Conservation (phyloP, 345 rosid species). For the Eutrema yunnanense region DNA sequence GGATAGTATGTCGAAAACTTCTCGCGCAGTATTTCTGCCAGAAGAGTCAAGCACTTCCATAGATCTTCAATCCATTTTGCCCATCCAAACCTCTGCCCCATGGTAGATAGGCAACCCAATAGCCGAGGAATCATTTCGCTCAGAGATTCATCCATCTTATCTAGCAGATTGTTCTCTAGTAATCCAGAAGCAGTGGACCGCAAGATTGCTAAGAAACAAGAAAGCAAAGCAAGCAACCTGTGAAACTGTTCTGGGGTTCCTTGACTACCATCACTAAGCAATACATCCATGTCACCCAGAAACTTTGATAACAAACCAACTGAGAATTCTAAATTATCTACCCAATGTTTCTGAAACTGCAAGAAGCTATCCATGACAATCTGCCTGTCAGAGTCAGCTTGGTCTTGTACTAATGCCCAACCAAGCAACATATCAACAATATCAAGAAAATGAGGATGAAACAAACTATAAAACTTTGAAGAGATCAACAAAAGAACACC, state of each 20-base stretch:
- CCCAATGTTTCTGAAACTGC: constrained; percentile 97
- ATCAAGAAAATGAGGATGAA: constrained; percentile 90
- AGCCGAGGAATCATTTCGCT: constrained; percentile 72
- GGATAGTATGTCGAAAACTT: constrained; percentile 61
- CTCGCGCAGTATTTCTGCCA: constrained; percentile 88
- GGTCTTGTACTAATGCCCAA: constrained; percentile 87
- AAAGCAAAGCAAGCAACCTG: constrained; percentile 81
- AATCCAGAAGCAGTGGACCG: constrained; percentile 91
- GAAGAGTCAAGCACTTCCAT: constrained; percentile 86
- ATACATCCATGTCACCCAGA: constrained; percentile 76
- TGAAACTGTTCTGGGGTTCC: constrained; percentile 72
- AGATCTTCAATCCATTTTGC: constrained; percentile 73
- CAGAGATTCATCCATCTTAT: constrained; percentile 67
- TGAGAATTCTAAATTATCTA: constrained; percentile 73
- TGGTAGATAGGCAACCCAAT: constrained; percentile 61
- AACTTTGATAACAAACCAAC: constrained; percentile 71
- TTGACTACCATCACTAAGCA: constrained; percentile 68
- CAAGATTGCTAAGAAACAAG: constrained; percentile 81
- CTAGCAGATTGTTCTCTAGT: constrained; percentile 75
- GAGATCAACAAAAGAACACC: constrained; percentile 68
- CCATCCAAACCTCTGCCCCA: constrained; percentile 89
- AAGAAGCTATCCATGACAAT: constrained; percentile 79
- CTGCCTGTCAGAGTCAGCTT: constrained; percentile 60
- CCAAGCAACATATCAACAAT: constrained; percentile 92
- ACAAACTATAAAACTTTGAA: constrained; percentile 58